phyloP scores from a whole-genome alignment of 2,329 filamentous ascomycete genomes.

The Talaromyces sp. region DNA sequence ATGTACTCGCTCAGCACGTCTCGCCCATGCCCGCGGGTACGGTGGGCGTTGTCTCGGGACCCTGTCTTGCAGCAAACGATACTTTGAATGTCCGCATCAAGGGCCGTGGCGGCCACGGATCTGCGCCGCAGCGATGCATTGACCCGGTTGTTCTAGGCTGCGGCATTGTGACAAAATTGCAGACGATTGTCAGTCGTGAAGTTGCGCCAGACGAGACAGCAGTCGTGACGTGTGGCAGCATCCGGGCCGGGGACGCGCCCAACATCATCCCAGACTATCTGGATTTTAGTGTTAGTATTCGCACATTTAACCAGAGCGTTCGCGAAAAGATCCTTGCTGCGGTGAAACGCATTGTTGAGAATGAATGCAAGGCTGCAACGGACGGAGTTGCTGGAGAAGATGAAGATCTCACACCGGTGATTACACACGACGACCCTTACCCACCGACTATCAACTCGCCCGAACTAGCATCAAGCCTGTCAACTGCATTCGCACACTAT shows the following conservation, averaged over 20 bases:
- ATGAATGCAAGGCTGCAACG: slow-evolving; percentile 46
- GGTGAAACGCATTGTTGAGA: slow-evolving; percentile 52
- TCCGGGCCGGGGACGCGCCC: slow-evolving; percentile 56
- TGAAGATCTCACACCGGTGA: neutral
- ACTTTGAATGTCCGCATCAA: slow-evolving; percentile 49
- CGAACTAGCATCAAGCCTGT: neutral
- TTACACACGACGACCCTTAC: neutral
- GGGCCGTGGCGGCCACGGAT: slow-evolving; percentile 56
- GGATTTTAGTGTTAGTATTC: slow-evolving; percentile 51
- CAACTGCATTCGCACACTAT: neutral
- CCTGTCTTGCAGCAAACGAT: slow-evolving; percentile 41
- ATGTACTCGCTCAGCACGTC: slow-evolving; percentile 55
- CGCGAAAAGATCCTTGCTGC: slow-evolving; percentile 44
- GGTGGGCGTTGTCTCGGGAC: slow-evolving; percentile 32
- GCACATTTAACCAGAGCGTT: slow-evolving; percentile 42
- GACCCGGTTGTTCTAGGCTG: slow-evolving; percentile 58
- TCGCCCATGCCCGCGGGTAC: slow-evolving; percentile 40
- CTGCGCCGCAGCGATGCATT: slow-evolving; percentile 51
- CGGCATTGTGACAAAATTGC: slow-evolving; percentile 54
- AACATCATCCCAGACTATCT: slow-evolving; percentile 57
- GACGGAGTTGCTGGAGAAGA: too few species aligned
- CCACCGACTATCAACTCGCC: neutral
- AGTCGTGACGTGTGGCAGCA: slow-evolving; percentile 54
- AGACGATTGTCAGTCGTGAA: slow-evolving; percentile 55
- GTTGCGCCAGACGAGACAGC: slow-evolving; percentile 48